phyloP scores from a whole-genome alignment of 805 yeast genomes.

The Metschnikowia reukaufii region DNA sequence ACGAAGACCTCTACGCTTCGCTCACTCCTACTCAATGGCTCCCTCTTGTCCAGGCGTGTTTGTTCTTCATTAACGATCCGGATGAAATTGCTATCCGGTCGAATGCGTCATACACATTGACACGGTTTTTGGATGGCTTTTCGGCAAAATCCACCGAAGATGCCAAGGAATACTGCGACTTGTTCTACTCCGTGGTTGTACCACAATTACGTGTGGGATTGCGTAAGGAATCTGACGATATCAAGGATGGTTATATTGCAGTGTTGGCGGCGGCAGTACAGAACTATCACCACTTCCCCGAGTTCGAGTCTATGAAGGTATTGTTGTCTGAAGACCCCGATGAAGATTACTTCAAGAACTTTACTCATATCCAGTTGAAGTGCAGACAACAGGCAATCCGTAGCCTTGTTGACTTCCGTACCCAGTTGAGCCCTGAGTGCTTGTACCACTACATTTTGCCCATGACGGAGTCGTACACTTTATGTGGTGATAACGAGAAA shows the following conservation, averaged over 20 bases:
- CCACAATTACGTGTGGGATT: conserved; percentile 70
- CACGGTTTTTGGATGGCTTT: conserved; percentile 62
- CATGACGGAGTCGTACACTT: conserved; percentile 76
- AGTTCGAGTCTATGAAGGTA: conserved; percentile 64
- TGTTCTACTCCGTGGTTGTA: conserved; percentile 55
- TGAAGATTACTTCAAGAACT: conserved; percentile 73
- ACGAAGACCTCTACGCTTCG: conserved; percentile 48
- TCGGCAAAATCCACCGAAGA: conserved; percentile 28
- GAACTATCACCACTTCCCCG: conserved; percentile 44
- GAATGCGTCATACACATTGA: conserved; percentile 65
- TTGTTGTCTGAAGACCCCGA: conserved; percentile 72
- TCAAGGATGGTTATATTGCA: conserved; percentile 70
- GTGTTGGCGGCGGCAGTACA: conserved; percentile 64
- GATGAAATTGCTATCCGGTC: conserved; percentile 79
- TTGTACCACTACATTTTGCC: conserved; percentile 84
- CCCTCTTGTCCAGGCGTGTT: conserved; percentile 67
- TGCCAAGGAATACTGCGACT: conserved; percentile 30
- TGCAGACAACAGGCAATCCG: conserved; percentile 84
- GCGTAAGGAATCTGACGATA: conserved; percentile 54
- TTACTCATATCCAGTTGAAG: conserved; percentile 80
- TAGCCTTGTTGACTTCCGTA: conserved; percentile 52
- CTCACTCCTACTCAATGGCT: conserved; percentile 67
- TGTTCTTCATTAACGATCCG: conserved; percentile 73
- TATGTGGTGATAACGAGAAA: conserved; percentile 51
- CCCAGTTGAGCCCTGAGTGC: conserved; percentile 50